A percentile compares a stretch with the other conserved stretches of the same genome.
Conservation (phyloP, 306 rosid species). For the Mimosa pudica region DNA sequence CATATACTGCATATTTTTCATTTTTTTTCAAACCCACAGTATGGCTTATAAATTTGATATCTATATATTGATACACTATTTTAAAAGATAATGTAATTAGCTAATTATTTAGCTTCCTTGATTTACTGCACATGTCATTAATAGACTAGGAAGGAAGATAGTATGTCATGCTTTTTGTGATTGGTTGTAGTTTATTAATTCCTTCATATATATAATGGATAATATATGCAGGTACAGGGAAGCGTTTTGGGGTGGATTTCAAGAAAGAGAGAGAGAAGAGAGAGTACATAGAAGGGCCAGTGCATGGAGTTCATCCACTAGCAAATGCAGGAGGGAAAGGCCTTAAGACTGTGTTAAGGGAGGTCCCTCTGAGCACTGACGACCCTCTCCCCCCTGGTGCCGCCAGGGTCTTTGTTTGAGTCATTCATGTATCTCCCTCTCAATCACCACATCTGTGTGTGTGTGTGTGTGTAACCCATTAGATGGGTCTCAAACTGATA, state of each 20-base stretch:
- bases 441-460: not conserved
- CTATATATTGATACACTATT: too few species aligned
- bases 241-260: constrained; percentile 47
- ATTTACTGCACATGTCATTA: too few species aligned
- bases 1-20: too few species aligned
- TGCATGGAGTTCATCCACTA: constrained; percentile 66
- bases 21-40: too few species aligned
- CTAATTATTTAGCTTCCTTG: too few species aligned
- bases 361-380: constrained; percentile 37
- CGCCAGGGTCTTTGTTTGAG: constrained; percentile 53
- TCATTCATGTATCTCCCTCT: not conserved
- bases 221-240: constrained; percentile 37
- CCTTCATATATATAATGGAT: too few species aligned
- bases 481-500: not conserved
- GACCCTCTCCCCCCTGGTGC: constrained; percentile 16
- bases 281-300: constrained; percentile 61
- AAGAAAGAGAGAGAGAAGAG: constrained; percentile 60
- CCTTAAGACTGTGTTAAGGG: constrained; percentile 59
- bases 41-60: too few species aligned
- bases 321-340: constrained; percentile 80
- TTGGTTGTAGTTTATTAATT: too few species aligned
- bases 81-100: too few species aligned
- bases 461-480: not conserved
- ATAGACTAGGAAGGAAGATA: too few species aligned
- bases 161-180: too few species aligned